Base-by-base conservation (phyloP, 2,329 filamentous ascomycete species). In the Colletotrichum orchidophilum region DNA sequence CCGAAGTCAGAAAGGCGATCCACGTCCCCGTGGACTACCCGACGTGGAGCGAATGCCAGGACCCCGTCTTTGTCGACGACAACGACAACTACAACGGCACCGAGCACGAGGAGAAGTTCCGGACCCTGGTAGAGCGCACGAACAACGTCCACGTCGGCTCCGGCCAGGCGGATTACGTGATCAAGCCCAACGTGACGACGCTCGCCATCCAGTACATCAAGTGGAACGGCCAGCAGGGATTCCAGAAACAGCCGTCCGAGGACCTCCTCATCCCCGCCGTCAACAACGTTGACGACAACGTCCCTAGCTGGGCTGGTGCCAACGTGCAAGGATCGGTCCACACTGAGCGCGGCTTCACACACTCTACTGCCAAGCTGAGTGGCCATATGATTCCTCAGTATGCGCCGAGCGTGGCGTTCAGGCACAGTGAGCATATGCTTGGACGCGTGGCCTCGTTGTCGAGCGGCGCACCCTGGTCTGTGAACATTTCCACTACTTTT, bases 201-300 rank as follows among this genome's bases (percentile, higher is more conserved):
- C 83, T 94, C 12, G 87, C 87, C 1, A 91, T 95, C 71, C 93
- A 96, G 78, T 94, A 95, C 82, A 94, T 95, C 91, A 94, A 92
- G 0, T 96, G 91, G 90, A 89, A 89, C 70, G 93, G 93, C 6
- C 79, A 85, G 55, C 89, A 92, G 59, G 93, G 93, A 0, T 95
- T 96, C 84, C 87, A 91, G 74, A 78, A 80, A 1, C 79, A 81
- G 0, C 93, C 93, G 0, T 78, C 78, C 1, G 86, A 90, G 61
- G 89, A 90, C 2, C 91, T 94, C 77, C 93, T 88, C 77, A 91
- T 95, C 0, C 93, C 93, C 11, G 21, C 39, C 6, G 42, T 68
- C 1, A 31, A 50, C 3, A 68, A 58, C 42, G 57, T 39, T 26
- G 60, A 68, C 24, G 74, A 86, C 63, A 81, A 86, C 26, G 80